Evolutionary conservation across 345 rosid species (phyloP).

Genomic region (Syzygium aqueum): DNA sequence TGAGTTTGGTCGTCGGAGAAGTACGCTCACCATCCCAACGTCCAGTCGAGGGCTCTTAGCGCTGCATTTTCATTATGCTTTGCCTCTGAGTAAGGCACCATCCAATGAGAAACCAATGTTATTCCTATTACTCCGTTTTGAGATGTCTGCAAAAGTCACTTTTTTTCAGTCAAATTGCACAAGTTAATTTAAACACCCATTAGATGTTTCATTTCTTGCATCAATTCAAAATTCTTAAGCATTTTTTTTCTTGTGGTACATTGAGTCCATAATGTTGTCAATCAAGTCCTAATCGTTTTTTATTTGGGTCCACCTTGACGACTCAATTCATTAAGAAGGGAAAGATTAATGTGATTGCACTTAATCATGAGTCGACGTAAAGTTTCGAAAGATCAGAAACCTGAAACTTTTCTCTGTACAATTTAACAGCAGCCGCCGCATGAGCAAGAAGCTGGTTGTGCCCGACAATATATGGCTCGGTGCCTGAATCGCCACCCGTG

Average conservation of each 20-base stretch:
- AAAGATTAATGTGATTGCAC: neutral
- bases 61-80: slow-evolving; percentile 10
- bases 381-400: neutral
- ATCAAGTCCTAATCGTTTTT: too few species aligned
- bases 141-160: neutral
- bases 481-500: slow-evolving; percentile 30
- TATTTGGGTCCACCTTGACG: neutral
- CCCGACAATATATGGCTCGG: slow-evolving; percentile 30
- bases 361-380: neutral
- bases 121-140: slow-evolving; percentile 29
- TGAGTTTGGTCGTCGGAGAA: neutral
- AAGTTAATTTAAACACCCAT: neutral
- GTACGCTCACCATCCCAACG: slow-evolving; percentile 28
- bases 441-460: slow-evolving; percentile 50
- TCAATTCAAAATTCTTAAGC: neutral
- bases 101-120: slow-evolving; percentile 13
- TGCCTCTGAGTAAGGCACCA: slow-evolving; percentile 8
- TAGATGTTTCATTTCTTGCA: neutral
- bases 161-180: neutral
- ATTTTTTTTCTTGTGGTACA: neutral
- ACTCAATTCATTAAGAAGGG: neutral
- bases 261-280: neutral
- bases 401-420: slow-evolving; percentile 27
- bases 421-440: slow-evolving; percentile 22
- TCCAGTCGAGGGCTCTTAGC: slow-evolving; percentile 20